Percentiles rank a stretch among this genome's conserved stretches.
These are phyloP conservation scores for Kwoniella dendrophila DNA, from an alignment of 768 basidiomycete species.

Conservation along the genomic window DNA sequence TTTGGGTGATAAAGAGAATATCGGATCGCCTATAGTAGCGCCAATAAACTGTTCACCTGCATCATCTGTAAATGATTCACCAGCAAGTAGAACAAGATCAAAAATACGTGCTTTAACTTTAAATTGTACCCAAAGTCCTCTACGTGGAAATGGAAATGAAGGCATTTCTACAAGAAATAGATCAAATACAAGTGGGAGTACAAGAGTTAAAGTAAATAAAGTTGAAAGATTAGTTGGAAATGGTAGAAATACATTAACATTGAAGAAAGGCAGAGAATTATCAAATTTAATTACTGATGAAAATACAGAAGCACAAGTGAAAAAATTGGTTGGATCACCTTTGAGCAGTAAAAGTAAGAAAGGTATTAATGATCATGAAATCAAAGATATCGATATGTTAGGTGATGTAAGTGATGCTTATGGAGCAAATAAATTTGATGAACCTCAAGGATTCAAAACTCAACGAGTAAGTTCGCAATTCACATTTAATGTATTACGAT, in stretches of 20 bases:
- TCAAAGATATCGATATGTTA: slow-evolving; percentile 14
- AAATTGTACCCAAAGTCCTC: slow-evolving; percentile 1
- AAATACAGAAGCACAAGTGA: not conserved
- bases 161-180: not conserved
- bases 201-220: slow-evolving; percentile 1
- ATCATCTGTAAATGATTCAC: slow-evolving; percentile 31
- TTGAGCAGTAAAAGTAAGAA: not conserved
- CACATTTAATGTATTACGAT: not conserved
- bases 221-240: slow-evolving; percentile 29
- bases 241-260: slow-evolving; percentile 33
- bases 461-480: slow-evolving; percentile 15
- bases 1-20: slow-evolving; percentile 39
- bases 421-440: slow-evolving; percentile 40
- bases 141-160: not conserved
- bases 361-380: not conserved
- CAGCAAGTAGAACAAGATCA: slow-evolving; percentile 40
- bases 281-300: slow-evolving; percentile 19
- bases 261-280: slow-evolving; percentile 41
- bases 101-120: slow-evolving; percentile 21
- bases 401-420: slow-evolving; percentile 53
- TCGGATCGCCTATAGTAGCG: slow-evolving; percentile 12
- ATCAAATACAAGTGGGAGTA: not conserved
- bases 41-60: not conserved
- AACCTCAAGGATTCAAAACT: slow-evolving; percentile 45
- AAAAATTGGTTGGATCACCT: no score